A percentile compares a stretch with the other conserved stretches of the same genome.
Conservation (phyloP, 2,329 filamentous ascomycete species). For the Alternaria sp. region DNA sequence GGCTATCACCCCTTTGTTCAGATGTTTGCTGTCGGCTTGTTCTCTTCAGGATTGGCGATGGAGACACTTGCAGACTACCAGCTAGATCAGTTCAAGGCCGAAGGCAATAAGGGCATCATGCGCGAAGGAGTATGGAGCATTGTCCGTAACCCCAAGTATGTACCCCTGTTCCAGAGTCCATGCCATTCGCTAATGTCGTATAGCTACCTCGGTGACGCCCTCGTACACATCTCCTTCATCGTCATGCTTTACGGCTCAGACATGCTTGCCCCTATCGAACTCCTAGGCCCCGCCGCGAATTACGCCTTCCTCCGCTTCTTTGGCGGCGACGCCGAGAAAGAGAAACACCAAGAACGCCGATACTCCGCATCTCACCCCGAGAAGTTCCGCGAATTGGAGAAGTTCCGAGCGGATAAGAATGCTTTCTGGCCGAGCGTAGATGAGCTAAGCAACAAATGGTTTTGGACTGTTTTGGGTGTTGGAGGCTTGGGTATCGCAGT, state of each 20-base stretch:
- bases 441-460: conserved; percentile 63
- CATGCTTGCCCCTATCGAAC: conserved; percentile 60
- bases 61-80: conserved; percentile 65
- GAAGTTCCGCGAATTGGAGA: conserved; percentile 61
- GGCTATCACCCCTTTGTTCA: conserved; percentile 47
- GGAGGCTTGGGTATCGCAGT: conserved; percentile 58
- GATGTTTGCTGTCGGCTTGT: conserved; percentile 59
- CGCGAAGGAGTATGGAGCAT: conserved; percentile 67
- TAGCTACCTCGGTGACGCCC: conserved; percentile 66
- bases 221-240: conserved; percentile 66
- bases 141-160: conserved; percentile 67
- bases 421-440: conserved; percentile 63
- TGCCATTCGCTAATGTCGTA: not conserved
- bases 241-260: conserved; percentile 62
- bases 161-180: not conserved
- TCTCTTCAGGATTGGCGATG: conserved; percentile 62
- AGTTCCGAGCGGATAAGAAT: conserved; percentile 63
- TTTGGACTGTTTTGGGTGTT: conserved; percentile 59
- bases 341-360: conserved; percentile 59
- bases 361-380: conserved; percentile 58
- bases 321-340: conserved; percentile 63
- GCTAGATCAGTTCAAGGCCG: conserved; percentile 58
- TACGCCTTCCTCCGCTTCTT: conserved; percentile 65
- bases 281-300: conserved; percentile 64
- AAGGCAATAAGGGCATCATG: conserved; percentile 52